Conservation (phyloP, 179 eudicot genomes). For the Amaranthus tricolor region DNA sequence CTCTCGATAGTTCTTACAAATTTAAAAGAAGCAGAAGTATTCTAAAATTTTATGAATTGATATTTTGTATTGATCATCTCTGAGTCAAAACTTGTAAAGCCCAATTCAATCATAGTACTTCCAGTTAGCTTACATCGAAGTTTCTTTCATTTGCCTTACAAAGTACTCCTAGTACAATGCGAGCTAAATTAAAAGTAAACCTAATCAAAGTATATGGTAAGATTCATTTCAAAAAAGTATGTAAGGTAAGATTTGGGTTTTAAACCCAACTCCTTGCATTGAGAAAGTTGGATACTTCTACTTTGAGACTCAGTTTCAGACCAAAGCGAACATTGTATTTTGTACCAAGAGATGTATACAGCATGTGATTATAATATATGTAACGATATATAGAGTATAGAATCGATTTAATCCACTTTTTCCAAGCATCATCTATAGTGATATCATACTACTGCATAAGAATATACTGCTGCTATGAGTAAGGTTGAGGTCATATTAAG, state of each 20-base stretch:
- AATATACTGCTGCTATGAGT: background rate
- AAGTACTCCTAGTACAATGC: too few relatives aligned
- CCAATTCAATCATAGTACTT: too few relatives aligned
- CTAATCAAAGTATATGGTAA: background rate
- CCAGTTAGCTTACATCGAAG: too few relatives aligned
- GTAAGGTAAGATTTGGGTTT: background rate
- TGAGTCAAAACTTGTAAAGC: background rate
- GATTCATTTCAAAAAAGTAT: background rate
- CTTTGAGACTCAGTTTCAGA: background rate
- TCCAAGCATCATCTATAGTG: constrained; percentile 1
- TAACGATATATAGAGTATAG: background rate
- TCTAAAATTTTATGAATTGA: too few relatives aligned
- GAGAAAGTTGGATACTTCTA: background rate
- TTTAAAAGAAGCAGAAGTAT: too few relatives aligned
- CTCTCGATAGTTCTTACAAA: too few relatives aligned
- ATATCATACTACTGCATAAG: background rate
- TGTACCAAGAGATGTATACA: too few relatives aligned
- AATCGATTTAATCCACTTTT: background rate
- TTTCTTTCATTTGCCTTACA: too few relatives aligned
- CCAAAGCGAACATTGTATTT: background rate
- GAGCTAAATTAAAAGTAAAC: background rate
- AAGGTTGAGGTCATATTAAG: background rate
- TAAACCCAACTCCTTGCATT: background rate
- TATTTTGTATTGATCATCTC: background rate
- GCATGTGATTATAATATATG: too few relatives aligned